Percentiles rank a stretch among this genome's conserved stretches.
These are phyloP conservation scores for Aspergillus fumigatiaffinis DNA, from an alignment of 2,329 filamentous ascomycete genomes.

Conservation along the genomic window DNA sequence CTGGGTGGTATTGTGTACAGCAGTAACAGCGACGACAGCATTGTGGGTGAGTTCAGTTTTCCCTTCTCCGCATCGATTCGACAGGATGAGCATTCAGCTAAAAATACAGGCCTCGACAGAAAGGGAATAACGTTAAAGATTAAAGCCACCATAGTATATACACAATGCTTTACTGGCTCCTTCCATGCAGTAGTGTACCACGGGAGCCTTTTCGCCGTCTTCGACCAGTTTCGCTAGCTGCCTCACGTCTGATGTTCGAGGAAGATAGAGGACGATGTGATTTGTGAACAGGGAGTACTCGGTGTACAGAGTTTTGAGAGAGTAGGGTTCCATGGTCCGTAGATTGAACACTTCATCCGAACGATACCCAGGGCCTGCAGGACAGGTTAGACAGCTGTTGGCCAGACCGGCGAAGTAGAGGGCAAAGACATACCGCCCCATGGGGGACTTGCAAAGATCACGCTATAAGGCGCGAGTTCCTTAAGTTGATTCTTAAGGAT, in stretches of 20 bases:
- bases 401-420: neutral
- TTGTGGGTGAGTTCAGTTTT: neutral
- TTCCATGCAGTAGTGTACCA: slow-evolving; percentile 87
- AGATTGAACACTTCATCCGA: slow-evolving; percentile 74
- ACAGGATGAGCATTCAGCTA: too few relatives aligned
- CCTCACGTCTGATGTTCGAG: slow-evolving; percentile 75
- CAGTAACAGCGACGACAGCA: neutral
- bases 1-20: neutral
- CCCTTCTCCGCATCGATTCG: neutral
- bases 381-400: slow-evolving; percentile 1
- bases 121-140: slow-evolving; percentile 22
- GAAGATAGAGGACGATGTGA: slow-evolving; percentile 72
- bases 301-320: slow-evolving; percentile 57
- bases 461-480: slow-evolving; percentile 47
- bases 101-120: neutral
- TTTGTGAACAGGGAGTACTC: slow-evolving; percentile 54
- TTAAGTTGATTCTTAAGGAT: slow-evolving; percentile 54
- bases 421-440: slow-evolving; percentile 59
- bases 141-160: slow-evolving; percentile 55
- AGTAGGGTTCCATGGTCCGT: slow-evolving; percentile 83
- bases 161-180: slow-evolving; percentile 77
- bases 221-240: slow-evolving; percentile 63
- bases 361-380: slow-evolving; percentile 58
- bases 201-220: slow-evolving; percentile 58
- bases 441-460: slow-evolving; percentile 69